Base-by-base conservation (phyloP, 148 eudicot species). In the Rheum nobile region DNA sequence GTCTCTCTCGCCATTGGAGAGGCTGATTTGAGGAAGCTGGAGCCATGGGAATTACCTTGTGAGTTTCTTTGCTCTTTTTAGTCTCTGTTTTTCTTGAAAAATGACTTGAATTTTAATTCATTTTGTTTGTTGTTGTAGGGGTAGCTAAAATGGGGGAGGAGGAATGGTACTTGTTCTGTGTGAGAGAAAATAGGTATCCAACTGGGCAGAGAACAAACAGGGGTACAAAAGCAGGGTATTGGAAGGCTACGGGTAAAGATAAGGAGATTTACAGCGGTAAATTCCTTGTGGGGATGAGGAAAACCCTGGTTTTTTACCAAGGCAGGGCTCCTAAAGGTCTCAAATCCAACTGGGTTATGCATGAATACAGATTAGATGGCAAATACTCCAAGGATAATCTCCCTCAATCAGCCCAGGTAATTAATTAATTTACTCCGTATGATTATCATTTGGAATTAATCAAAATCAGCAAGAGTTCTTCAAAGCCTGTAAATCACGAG, bases 41-140 rank as follows among this genome's bases (percentile, higher is more conserved):
- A 93, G 80, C 98, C 98, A 31, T 93, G 98, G 98, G 91, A 93
- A 35, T 94, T 93, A 16, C 98, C 98, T 78, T 87, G 98, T 93
- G 79, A 55, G 57, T 34, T 11, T 17, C 4, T 8, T 46, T 29
- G 24, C 28, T 29, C 32, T 16, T 21, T 13, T 29, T 26, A 6
- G 8, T 55, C 17, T 6, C n/a, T 2, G 42, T 41, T 22, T 17
- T 0, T 19, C 54, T 43, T 13, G 39, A 0, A 22, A 21, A 9
- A 4, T 28, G 46, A 9, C 13, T 13, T 19, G 21, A 7, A 0
- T n/a, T 39, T 21, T 35, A 1, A 35, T 2, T 41, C 43, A 5
- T 9, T 9, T 8, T 29, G 12, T 71, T 65, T 34, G 14, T 24
- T 34, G 19, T 69, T 44, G 65, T 67, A 91, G 98, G 81, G 61